A percentile compares a stretch with the other conserved stretches of the same genome.
Evolutionary conservation across 108 stramenopile species (phyloP).

Genomic region (Cyclotella cryptica): DNA sequence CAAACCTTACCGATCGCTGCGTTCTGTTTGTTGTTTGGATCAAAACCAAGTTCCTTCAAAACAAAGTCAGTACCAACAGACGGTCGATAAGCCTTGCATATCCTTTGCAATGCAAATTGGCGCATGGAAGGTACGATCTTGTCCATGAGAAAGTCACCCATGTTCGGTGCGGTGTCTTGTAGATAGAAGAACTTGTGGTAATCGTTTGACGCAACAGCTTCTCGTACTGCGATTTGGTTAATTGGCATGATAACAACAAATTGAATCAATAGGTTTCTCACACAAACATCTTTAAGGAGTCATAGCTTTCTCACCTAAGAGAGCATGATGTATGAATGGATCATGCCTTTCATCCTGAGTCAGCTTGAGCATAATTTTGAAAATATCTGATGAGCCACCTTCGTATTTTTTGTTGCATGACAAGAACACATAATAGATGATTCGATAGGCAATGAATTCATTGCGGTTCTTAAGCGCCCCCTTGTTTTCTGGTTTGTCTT

Average conservation of each 20-base stretch:
- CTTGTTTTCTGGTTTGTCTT: constrained; percentile 30
- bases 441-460: constrained; percentile 84
- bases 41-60: constrained; percentile 68
- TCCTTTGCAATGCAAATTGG: constrained; percentile 59
- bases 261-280: neutral
- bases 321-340: constrained; percentile 69
- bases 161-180: constrained; percentile 60
- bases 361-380: constrained; percentile 69
- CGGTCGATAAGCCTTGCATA: constrained; percentile 77
- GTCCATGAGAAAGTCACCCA: constrained; percentile 68
- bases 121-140: constrained; percentile 75
- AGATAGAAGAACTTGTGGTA: constrained; percentile 76
- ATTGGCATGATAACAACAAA: too few relatives aligned
- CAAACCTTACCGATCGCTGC: constrained; percentile 53
- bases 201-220: constrained; percentile 68
- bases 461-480: constrained; percentile 56
- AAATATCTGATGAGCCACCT: constrained; percentile 70
- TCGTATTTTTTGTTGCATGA: constrained; percentile 72
- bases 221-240: constrained; percentile 54
- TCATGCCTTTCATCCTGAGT: constrained; percentile 55
- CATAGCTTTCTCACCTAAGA: constrained; percentile 30
- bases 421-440: constrained; percentile 83
- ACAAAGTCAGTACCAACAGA: constrained; percentile 54
- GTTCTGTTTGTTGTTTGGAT: constrained; percentile 27
- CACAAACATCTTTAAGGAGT: too few relatives aligned